Conservation (phyloP, 2,329 filamentous ascomycete genomes). For the Biscogniauxia marginata region DNA sequence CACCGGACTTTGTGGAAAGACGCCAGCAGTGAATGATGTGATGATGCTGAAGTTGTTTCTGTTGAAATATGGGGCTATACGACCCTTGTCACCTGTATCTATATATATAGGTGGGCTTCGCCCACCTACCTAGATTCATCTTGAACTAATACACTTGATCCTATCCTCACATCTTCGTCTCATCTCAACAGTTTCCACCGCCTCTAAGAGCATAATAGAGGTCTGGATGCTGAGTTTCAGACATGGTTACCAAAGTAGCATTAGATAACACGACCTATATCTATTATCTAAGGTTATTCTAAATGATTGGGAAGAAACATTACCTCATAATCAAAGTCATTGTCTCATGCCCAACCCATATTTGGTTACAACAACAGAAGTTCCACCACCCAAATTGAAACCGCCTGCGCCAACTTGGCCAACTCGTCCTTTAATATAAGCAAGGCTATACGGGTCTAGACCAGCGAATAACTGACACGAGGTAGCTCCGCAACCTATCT, state of each 20-base stretch:
- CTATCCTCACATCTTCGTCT: no score
- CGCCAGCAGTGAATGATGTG: background rate
- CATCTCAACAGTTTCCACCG: no score
- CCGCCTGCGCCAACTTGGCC: conserved; percentile 11
- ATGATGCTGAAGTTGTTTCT: conserved; percentile 2
- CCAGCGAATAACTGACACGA: conserved; percentile 11
- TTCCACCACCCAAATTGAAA: conserved; percentile 9
- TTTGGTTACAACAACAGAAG: conserved; percentile 8
- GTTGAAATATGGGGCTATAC: no score
- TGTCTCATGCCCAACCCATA: conserved; percentile 6
- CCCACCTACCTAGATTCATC: no score
- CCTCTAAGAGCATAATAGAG: background rate
- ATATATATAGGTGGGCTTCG: no score
- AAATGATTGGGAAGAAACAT: background rate
- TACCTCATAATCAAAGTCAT: conserved; percentile 2
- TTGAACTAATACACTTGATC: no score
- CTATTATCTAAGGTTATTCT: no score
- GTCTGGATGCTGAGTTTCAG: background rate
- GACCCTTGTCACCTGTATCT: no score
- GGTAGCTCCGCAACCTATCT: conserved; percentile 6
- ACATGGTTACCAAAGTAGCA: background rate
- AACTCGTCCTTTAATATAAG: conserved; percentile 13
- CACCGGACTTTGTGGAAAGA: conserved; percentile 3
- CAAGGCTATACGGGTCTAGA: conserved; percentile 13
- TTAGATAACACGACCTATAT: background rate